Evolutionary conservation across 2,329 filamentous ascomycete species (phyloP).

Genomic region (Penicillium aurantiogriseum): DNA sequence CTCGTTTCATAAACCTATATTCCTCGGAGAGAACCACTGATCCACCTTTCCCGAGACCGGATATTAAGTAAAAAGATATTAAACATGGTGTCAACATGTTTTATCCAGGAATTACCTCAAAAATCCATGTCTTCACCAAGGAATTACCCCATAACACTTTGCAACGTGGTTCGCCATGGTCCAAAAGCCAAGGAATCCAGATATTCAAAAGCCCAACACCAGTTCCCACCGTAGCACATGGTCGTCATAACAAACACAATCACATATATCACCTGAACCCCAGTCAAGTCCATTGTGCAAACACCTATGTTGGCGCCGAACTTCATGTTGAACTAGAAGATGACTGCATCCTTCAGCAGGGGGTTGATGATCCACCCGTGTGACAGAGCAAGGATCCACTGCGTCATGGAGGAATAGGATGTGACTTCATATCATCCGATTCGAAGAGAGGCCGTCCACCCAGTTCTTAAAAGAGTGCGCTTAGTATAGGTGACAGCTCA

Average conservation of each 20-base stretch:
- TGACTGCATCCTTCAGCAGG: slow-evolving; percentile 10
- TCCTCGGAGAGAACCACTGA: background rate
- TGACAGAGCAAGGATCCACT: slow-evolving; percentile 2
- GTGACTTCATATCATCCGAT: slow-evolving; percentile 12
- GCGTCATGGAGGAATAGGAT: slow-evolving; percentile 8
- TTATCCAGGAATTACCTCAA: too few relatives aligned
- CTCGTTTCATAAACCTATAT: background rate
- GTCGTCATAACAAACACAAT: background rate
- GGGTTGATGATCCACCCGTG: slow-evolving; percentile 3
- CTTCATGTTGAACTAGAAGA: slow-evolving; percentile 7
- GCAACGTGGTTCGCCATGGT: background rate
- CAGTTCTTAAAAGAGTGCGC: background rate
- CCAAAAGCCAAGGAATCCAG: background rate
- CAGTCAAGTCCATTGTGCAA: background rate
- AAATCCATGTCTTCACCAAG: background rate
- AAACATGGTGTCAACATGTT: background rate
- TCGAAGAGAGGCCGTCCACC: slow-evolving; percentile 1
- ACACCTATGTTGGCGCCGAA: background rate
- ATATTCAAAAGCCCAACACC: background rate
- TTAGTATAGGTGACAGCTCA: slow-evolving; percentile 5
- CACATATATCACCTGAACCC: background rate
- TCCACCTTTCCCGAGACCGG: background rate
- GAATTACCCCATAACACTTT: background rate
- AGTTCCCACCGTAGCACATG: background rate
- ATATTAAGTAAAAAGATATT: background rate